phyloP scores from a whole-genome alignment of 495 filamentous ascomycete species.

The Physcia stellaris region DNA sequence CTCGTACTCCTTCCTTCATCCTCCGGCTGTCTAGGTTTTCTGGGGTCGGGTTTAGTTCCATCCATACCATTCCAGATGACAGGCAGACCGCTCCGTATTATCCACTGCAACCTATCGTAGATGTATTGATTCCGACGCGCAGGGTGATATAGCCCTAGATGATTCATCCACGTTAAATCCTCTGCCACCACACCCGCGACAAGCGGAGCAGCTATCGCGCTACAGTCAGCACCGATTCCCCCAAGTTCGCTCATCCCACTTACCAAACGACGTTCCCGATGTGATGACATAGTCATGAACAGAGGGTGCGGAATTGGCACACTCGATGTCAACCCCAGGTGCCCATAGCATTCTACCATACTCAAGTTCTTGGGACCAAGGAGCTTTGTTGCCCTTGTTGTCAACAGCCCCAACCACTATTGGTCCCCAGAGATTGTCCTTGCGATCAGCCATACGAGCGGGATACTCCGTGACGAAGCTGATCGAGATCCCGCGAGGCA shows the following conservation, averaged over 20 bases:
- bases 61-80: constrained; percentile 2
- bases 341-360: neutral
- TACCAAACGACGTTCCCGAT: neutral
- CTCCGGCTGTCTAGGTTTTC: no score
- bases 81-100: neutral
- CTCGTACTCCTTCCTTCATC: no score
- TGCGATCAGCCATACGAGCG: neutral
- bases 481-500: no score
- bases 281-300: neutral
- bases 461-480: neutral
- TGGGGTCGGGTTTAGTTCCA: no score
- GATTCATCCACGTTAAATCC: constrained; percentile 1
- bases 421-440: constrained; percentile 1
- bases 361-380: neutral
- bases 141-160: neutral
- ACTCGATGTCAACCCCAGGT: neutral
- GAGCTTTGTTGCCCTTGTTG: neutral
- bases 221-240: neutral
- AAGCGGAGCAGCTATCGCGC: neutral
- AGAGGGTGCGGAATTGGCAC: neutral
- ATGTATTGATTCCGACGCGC: neutral
- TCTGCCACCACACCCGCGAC: constrained; percentile 1
- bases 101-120: constrained; percentile 1
- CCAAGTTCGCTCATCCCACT: neutral
- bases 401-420: constrained; percentile 1